These are phyloP conservation scores for Emergomyces orientalis DNA, from an alignment of 2,329 filamentous ascomycete species.

Conservation along the genomic window DNA sequence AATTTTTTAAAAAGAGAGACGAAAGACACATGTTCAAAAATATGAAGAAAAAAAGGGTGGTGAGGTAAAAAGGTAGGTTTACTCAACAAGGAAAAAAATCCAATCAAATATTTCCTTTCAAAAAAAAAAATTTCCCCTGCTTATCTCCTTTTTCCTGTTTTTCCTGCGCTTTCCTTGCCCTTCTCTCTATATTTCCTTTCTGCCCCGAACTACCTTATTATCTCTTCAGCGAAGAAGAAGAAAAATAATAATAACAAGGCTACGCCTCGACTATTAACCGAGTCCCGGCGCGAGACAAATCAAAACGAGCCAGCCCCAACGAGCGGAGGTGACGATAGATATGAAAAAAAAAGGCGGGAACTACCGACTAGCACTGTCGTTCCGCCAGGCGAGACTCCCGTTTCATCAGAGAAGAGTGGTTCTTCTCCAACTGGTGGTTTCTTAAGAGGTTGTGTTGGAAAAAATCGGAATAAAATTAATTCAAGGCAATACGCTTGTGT, in stretches of 20 bases:
- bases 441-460: constrained; percentile 4
- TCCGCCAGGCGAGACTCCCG: constrained; percentile 16
- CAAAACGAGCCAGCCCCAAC: not conserved
- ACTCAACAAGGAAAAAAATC: constrained; percentile 10
- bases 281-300: not conserved
- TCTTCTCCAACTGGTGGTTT: constrained; percentile 5
- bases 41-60: constrained; percentile 7
- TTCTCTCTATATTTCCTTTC: not conserved
- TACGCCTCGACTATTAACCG: not conserved
- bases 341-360: constrained; percentile 12
- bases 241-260: not conserved
- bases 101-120: constrained; percentile 3
- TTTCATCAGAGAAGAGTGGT: constrained; percentile 17
- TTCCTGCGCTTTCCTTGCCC: not conserved
- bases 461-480: not conserved
- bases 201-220: not conserved
- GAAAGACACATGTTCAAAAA: not conserved
- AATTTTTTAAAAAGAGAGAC: not conserved
- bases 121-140: constrained; percentile 8
- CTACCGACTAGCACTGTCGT: constrained; percentile 17
- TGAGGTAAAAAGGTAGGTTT: constrained; percentile 12
- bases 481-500: not conserved
- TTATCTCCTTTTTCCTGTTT: not conserved
- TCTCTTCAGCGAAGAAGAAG: not conserved
- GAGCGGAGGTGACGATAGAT: not conserved